Evolutionary conservation across 345 rosid species (phyloP), one percentile per base, ranked within the genome.

Genomic region (Eucalyptus virginea): DNA sequence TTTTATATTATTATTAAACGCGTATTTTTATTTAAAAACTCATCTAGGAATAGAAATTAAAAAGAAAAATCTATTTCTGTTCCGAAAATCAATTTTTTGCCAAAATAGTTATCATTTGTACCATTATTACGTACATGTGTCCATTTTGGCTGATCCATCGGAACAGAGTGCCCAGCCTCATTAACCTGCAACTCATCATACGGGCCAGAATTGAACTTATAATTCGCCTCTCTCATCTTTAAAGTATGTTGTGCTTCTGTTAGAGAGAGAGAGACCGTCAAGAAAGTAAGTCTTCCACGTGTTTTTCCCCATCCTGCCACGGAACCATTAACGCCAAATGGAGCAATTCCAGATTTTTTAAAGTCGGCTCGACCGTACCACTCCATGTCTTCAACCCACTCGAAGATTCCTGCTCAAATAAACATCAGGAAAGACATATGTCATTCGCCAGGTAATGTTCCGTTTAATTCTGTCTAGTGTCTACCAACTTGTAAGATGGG

Each of bases 91-190:
- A 48, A 48, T 4, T 48, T 47, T 4, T 47, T 47, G 49, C 49
- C 49, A 47, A 47, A 47, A 47, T 47, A 12, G 49, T 47, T 11
- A 47, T 47, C 49, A 47, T 47, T 47, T 48, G 5, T 2, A 48
- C 49, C 49, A 14, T 50, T 50, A 49, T 49, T 15, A 49, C 16
- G 52, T 50, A 50, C 52, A 50, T 50, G 52, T 50, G 6, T 50
- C 52, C 4, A 48, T 90, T 98, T 96, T 12, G 99, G 98, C 86
- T 97, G 98, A 94, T 98, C 99, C 99, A 97, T 97, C 18, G 99
- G 97, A 87, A 97, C 99, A 97, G 93, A 93, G 89, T 96, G 98
- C 81, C 98, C 97, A 15, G 98, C 99, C 88, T 95, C 89, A 56
- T 94, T 93, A 8, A 97, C 97, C 99, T 95, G 92, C 86, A 51